Evolutionary conservation across 148 eudicot species (phyloP).

Genomic region (Chenopodium quinoa): DNA sequence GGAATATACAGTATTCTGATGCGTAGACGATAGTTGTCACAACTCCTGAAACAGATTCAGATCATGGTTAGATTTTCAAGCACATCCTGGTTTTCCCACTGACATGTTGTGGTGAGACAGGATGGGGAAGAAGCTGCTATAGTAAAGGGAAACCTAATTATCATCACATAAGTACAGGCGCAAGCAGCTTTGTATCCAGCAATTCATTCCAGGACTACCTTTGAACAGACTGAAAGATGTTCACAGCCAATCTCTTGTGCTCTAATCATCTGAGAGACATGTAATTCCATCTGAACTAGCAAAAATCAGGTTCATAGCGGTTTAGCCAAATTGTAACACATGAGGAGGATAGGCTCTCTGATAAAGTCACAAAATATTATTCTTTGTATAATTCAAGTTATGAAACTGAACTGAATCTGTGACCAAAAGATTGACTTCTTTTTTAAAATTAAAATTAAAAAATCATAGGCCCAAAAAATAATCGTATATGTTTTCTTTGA

Average conservation of each 20-base stretch:
- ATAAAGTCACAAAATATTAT: not conserved
- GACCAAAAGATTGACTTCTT: constrained; percentile 9
- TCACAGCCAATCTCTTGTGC: not conserved
- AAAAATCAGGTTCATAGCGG: not conserved
- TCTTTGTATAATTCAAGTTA: not conserved
- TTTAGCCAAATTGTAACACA: not conserved
- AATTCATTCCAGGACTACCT: not conserved
- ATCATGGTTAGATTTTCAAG: not conserved
- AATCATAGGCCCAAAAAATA: not conserved
- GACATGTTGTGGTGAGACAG: not conserved
- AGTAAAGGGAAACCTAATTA: not conserved
- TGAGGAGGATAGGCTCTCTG: not conserved
- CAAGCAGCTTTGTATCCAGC: not conserved
- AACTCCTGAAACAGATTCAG: not conserved
- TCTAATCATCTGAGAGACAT: not conserved
- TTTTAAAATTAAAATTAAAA: not conserved
- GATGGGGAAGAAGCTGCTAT: not conserved
- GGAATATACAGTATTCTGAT: not conserved
- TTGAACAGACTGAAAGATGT: not conserved
- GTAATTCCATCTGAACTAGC: not conserved
- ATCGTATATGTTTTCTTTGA: not conserved
- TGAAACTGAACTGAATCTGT: not conserved
- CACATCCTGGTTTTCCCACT: not conserved
- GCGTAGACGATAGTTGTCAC: not conserved
- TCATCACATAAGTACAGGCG: not conserved